Conservation (phyloP, 2,329 filamentous ascomycete genomes). For the Nigrospora osmanthi region DNA sequence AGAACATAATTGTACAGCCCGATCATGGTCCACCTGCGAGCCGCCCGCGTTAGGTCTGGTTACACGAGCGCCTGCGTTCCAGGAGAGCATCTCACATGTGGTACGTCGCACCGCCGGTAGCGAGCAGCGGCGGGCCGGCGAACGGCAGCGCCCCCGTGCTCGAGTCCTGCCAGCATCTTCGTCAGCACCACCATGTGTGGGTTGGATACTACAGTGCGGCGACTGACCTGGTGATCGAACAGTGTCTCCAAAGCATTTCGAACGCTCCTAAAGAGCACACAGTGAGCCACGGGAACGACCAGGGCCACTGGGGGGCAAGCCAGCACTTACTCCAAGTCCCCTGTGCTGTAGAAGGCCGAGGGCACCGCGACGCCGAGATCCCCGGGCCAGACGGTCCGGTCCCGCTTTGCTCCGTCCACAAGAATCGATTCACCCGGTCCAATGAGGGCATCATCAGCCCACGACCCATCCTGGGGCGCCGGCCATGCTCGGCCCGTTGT, state of each 20-base stretch:
- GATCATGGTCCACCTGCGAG: conserved; percentile 36
- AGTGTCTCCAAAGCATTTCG: conserved; percentile 32
- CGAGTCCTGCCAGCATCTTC: conserved; percentile 3
- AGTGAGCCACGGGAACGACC: conserved; percentile 5
- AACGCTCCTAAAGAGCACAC: conserved; percentile 23
- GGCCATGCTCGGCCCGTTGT: conserved; percentile 18
- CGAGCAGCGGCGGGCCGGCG: conserved; percentile 15
- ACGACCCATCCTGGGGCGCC: conserved; percentile 19
- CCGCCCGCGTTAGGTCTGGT: background rate
- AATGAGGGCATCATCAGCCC: conserved; percentile 17
- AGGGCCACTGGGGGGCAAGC: background rate
- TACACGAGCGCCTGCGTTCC: background rate
- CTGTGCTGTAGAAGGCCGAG: conserved; percentile 41
- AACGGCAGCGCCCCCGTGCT: conserved; percentile 15
- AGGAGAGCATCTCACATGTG: conserved; percentile 17
- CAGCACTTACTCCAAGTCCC: conserved; percentile 24
- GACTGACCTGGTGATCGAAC: conserved; percentile 24
- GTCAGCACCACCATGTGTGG: background rate
- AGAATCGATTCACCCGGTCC: conserved; percentile 22
- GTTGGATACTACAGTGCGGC: background rate
- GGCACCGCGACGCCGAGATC: conserved; percentile 48
- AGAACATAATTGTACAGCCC: conserved; percentile 51
- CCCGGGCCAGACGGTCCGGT: conserved; percentile 49
- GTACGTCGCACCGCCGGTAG: conserved; percentile 16
- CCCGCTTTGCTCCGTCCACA: conserved; percentile 43